These are phyloP conservation scores for Kalaharituber pfeilii DNA, from an alignment of 2,329 filamentous ascomycete species.

Conservation along the genomic window DNA sequence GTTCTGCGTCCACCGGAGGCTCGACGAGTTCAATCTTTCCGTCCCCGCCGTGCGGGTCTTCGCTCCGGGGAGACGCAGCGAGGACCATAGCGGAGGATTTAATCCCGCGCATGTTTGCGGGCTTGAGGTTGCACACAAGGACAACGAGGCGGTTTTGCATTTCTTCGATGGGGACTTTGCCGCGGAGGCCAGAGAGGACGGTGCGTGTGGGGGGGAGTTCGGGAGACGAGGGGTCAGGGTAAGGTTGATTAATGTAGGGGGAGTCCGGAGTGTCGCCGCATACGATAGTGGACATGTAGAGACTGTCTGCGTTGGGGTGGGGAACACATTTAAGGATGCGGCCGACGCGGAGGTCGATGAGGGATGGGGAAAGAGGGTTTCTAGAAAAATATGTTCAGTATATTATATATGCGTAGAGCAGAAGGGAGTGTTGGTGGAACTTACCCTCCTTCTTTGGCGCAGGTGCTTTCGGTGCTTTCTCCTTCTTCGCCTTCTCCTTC, in stretches of 20 bases:
- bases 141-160: slow-evolving; percentile 96
- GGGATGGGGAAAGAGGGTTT: slow-evolving; percentile 44
- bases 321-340: slow-evolving; percentile 92
- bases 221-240: slow-evolving; percentile 9
- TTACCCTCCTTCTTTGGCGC: slow-evolving; percentile 37
- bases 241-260: slow-evolving; percentile 55
- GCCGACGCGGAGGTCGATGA: slow-evolving; percentile 90
- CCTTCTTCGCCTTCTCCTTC: slow-evolving; percentile 33
- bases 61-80: slow-evolving; percentile 77
- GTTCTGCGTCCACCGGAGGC: slow-evolving; percentile 59
- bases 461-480: slow-evolving; percentile 86
- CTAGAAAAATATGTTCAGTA: too few species aligned
- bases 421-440: not conserved
- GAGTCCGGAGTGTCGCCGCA: slow-evolving; percentile 74
- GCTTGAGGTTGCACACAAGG: slow-evolving; percentile 94
- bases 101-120: slow-evolving; percentile 93
- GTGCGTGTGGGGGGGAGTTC: slow-evolving; percentile 59
- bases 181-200: slow-evolving; percentile 92
- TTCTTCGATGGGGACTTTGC: slow-evolving; percentile 75
- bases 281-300: slow-evolving; percentile 89
- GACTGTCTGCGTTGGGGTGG: slow-evolving; percentile 90
- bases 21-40: slow-evolving; percentile 72
- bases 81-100: slow-evolving; percentile 79
- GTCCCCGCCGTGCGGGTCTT: slow-evolving; percentile 58
- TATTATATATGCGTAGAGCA: not conserved